Evolutionary conservation across 192 early-diverging fungal species (phyloP).

Genomic region (Irineochytrium annulatum): DNA sequence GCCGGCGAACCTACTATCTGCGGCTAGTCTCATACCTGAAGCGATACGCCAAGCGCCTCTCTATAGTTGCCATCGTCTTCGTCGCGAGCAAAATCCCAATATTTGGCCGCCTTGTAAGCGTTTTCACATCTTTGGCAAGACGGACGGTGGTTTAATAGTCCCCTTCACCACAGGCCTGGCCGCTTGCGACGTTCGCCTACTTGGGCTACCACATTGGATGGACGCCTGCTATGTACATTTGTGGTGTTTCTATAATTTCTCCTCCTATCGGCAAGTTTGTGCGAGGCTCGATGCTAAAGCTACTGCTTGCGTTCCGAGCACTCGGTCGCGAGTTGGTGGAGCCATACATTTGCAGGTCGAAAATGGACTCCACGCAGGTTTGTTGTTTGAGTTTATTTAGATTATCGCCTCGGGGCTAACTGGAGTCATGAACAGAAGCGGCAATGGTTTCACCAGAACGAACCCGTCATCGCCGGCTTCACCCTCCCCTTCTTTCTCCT

Average conservation of each 20-base stretch:
- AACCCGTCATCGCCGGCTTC: conserved; percentile 33
- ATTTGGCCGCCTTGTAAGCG: conserved; percentile 13
- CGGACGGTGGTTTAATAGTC: neutral
- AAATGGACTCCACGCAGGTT: conserved; percentile 23
- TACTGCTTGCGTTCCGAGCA: conserved; percentile 21
- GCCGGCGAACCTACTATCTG: neutral
- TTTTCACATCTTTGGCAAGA: neutral
- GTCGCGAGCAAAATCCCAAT: conserved; percentile 19
- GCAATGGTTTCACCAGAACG: conserved; percentile 27
- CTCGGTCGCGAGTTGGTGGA: conserved; percentile 38
- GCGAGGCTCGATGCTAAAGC: conserved; percentile 23
- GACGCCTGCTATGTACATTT: conserved; percentile 14
- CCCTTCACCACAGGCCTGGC: conserved; percentile 21
- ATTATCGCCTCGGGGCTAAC: neutral
- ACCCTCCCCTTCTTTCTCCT: conserved; percentile 29
- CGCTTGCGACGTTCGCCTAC: conserved; percentile 31
- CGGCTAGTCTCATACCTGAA: conserved; percentile 11
- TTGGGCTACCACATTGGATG: conserved; percentile 22
- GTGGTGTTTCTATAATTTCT: conserved; percentile 7
- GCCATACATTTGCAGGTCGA: conserved; percentile 35
- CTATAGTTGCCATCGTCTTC: conserved; percentile 17
- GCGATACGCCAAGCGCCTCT: conserved; percentile 26
- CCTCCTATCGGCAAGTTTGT: conserved; percentile 35
- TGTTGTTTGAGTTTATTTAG: neutral
- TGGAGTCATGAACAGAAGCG: conserved; percentile 12